Conservation (phyloP, 2,329 filamentous ascomycete species). For the Cytospora chrysosperma region DNA sequence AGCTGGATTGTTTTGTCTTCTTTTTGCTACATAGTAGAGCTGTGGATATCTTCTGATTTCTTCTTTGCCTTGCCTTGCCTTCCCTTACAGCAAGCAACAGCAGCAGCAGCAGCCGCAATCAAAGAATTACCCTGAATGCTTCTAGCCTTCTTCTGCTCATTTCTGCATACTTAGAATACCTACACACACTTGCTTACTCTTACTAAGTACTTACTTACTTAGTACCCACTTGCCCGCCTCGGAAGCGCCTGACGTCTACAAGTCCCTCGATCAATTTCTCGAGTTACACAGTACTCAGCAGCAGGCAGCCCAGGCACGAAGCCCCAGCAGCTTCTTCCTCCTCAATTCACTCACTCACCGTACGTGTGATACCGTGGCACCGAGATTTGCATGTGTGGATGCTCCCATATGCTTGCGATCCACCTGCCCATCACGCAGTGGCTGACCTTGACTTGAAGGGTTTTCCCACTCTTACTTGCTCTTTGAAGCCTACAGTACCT, state of each 20-base stretch:
- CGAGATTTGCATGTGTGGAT: conserved; percentile 13
- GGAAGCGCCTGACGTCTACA: conserved; percentile 1
- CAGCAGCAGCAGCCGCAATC: too few relatives aligned
- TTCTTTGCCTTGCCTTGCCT: not conserved
- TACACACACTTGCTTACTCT: too few relatives aligned
- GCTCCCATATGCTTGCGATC: conserved; percentile 10
- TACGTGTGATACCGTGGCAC: conserved; percentile 11
- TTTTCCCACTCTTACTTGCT: not conserved
- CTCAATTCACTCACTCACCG: conserved; percentile 1
- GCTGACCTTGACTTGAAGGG: not conserved
- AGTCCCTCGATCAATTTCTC: not conserved
- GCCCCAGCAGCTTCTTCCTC: conserved; percentile 4
- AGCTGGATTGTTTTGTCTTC: not conserved
- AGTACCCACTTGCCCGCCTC: conserved; percentile 8
- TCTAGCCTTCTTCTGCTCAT: not conserved
- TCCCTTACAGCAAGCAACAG: too few relatives aligned
- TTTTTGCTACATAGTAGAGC: not conserved
- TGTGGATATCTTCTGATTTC: conserved; percentile 3
- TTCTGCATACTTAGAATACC: not conserved
- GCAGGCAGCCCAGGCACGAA: not conserved
- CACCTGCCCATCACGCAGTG: not conserved
- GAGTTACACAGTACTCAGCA: not conserved
- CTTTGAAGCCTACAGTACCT: not conserved
- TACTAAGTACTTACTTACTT: too few relatives aligned
- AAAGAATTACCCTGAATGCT: not conserved